Conservation (phyloP, 345 rosid genomes). For the Lepidium africanum region DNA sequence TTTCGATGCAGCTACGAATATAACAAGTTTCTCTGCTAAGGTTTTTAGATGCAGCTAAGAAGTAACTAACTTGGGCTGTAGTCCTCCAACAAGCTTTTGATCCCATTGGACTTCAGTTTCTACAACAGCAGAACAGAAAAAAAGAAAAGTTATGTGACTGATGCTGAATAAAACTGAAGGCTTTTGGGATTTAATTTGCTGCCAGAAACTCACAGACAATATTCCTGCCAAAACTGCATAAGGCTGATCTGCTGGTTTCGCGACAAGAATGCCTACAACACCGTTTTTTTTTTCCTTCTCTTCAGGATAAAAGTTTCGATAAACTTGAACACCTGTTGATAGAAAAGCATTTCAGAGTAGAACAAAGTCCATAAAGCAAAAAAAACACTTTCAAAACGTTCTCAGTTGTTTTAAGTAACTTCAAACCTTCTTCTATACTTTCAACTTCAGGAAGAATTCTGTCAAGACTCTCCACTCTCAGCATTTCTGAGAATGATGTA, state of each 20-base stretch:
- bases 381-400: neutral
- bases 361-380: neutral
- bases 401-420: neutral
- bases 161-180: neutral
- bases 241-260: slow-evolving; percentile 49
- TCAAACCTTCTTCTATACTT: slow-evolving; percentile 54
- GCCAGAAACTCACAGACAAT: slow-evolving; percentile 52
- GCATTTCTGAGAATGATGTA: slow-evolving; percentile 59
- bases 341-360: neutral
- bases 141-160: neutral
- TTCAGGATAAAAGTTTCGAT: slow-evolving; percentile 60
- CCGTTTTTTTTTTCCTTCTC: slow-evolving; percentile 60
- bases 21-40: neutral
- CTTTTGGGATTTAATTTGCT: neutral
- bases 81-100: slow-evolving; percentile 12
- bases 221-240: slow-evolving; percentile 44
- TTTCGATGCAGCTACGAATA: neutral
- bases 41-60: neutral
- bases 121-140: neutral
- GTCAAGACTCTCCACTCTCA: slow-evolving; percentile 47
- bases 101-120: slow-evolving; percentile 23
- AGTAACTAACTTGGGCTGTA: slow-evolving; percentile 1
- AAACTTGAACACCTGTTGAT: slow-evolving; percentile 45
- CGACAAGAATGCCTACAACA: slow-evolving; percentile 52
- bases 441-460: slow-evolving; percentile 62